These are phyloP conservation scores for Astragalus membranaceus DNA, from an alignment of 306 rosid genomes.

Conservation along the genomic window DNA sequence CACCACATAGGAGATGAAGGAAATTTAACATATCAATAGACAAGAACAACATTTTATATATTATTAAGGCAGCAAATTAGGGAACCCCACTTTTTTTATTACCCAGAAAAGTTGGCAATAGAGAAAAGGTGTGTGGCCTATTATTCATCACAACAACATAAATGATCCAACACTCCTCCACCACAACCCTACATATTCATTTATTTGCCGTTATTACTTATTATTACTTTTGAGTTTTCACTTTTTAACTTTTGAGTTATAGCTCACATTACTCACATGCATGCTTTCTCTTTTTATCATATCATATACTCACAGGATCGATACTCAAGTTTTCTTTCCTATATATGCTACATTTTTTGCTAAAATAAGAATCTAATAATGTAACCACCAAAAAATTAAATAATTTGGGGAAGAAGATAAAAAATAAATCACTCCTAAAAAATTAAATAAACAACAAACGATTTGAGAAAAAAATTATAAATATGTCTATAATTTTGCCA, in stretches of 20 bases:
- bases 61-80: constrained; percentile 5
- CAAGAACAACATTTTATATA: constrained; percentile 11
- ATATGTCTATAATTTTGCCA: too few species aligned
- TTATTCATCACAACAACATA: constrained; percentile 33
- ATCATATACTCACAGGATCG: neutral
- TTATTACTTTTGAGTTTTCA: constrained; percentile 9
- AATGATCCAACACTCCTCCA: constrained; percentile 41
- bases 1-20: neutral
- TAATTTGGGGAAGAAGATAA: too few species aligned
- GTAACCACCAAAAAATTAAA: neutral
- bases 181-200: constrained; percentile 28
- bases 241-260: constrained; percentile 18
- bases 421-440: too few species aligned
- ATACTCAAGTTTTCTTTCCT: neutral
- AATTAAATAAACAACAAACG: too few species aligned
- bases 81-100: constrained; percentile 21
- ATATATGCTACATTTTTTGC: neutral
- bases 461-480: too few species aligned
- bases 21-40: neutral
- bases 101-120: constrained; percentile 29
- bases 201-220: constrained; percentile 34
- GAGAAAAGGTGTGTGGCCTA: constrained; percentile 22
- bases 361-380: neutral
- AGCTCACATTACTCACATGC: constrained; percentile 29
- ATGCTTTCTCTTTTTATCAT: constrained; percentile 18